These are phyloP conservation scores for Brachypodium distachyon DNA, from an alignment of 202 grass and related monocot genomes.

Conservation along the genomic window DNA sequence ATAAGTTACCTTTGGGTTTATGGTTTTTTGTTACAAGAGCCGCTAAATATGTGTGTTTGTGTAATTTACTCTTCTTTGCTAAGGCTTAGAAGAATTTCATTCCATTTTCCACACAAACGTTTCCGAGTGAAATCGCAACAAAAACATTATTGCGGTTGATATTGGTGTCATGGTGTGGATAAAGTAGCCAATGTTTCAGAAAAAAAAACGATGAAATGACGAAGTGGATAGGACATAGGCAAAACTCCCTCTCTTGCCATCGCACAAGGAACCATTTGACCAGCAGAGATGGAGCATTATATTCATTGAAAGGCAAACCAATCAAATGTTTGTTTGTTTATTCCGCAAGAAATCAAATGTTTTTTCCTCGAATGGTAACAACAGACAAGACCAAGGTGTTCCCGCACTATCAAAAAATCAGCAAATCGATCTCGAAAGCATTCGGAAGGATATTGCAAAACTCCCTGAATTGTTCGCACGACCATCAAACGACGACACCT, in stretches of 20 bases:
- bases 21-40: too few species aligned
- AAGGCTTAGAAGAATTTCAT: too few species aligned
- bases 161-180: too few species aligned
- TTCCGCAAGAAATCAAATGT: too few species aligned
- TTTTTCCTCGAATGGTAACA: too few species aligned
- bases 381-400: too few species aligned
- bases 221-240: background rate
- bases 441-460: background rate
- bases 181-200: background rate
- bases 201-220: too few species aligned
- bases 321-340: background rate
- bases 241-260: conserved; percentile 26
- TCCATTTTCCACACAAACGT: too few species aligned
- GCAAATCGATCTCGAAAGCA: background rate
- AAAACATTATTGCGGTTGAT: background rate
- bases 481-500: background rate
- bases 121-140: background rate
- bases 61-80: too few species aligned
- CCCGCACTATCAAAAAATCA: background rate
- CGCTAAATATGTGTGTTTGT: too few species aligned
- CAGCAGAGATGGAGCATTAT: conserved; percentile 15
- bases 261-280: conserved; percentile 28
- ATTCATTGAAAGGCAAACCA: background rate
- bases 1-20: too few species aligned
- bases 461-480: background rate